phyloP scores from a whole-genome alignment of 768 basidiomycete species.

The Phallus indusiatus region DNA sequence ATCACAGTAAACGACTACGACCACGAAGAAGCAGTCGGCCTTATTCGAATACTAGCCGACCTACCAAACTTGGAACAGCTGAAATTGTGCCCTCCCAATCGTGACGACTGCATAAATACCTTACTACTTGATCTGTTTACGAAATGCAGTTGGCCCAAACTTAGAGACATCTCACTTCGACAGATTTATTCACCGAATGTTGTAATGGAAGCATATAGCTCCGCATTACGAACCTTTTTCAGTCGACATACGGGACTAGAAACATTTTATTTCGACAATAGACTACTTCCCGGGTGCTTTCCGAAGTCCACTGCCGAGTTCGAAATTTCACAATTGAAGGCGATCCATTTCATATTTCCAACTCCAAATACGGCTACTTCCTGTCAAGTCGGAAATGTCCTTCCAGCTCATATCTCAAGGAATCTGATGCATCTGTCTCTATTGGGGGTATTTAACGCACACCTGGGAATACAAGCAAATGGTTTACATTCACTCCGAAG shows the following conservation, averaged over 20 bases:
- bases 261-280: background rate
- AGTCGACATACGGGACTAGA: background rate
- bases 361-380: background rate
- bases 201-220: background rate
- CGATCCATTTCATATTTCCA: background rate
- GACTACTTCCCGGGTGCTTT: background rate
- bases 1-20: background rate
- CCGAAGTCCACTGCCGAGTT: background rate
- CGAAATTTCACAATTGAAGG: background rate
- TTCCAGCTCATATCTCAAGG: background rate
- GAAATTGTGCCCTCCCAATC: background rate
- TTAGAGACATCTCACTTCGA: background rate
- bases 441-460: background rate
- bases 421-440: background rate
- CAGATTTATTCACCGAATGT: background rate
- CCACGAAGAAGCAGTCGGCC: background rate
- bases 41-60: background rate
- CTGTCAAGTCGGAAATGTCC: background rate
- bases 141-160: background rate
- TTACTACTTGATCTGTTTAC: background rate
- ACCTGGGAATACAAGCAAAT: background rate
- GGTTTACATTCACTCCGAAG: background rate
- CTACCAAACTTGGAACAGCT: background rate
- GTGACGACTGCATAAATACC: background rate
- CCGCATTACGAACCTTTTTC: background rate